These are phyloP conservation scores for Ceratobasidium sp. DNA, from an alignment of 1,284 basidiomycete genomes.

Conservation along the genomic window DNA sequence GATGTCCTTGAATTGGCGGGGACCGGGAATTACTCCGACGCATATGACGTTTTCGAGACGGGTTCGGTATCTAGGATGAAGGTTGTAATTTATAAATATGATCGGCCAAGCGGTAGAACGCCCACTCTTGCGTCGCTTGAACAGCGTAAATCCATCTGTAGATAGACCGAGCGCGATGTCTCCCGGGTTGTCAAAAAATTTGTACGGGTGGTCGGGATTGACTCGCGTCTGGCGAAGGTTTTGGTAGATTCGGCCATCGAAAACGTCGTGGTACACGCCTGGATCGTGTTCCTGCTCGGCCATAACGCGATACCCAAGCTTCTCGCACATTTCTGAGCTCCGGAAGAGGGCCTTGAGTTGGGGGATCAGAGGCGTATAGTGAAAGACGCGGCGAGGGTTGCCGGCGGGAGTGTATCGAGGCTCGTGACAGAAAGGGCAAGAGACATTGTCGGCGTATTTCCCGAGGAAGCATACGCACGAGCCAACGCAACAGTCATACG, in stretches of 20 bases:
- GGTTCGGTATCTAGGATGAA: no score
- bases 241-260: constrained; percentile 55
- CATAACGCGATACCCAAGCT: constrained; percentile 51
- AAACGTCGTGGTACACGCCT: constrained; percentile 54
- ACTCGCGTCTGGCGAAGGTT: constrained; percentile 50
- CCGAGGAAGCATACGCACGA: constrained; percentile 47
- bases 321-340: constrained; percentile 46
- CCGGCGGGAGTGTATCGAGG: constrained; percentile 3
- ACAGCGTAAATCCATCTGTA: no score
- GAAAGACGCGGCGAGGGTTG: background rate
- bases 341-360: constrained; percentile 36
- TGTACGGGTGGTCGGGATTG: constrained; percentile 40
- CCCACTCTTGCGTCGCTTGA: no score
- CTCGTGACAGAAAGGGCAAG: constrained; percentile 35
- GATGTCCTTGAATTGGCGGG: background rate
- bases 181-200: constrained; percentile 53
- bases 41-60: no score
- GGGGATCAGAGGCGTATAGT: constrained; percentile 48
- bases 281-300: constrained; percentile 15
- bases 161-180: no score
- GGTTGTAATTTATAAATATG: no score
- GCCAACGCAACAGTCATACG: constrained; percentile 48
- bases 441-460: constrained; percentile 4
- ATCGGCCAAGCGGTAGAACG: no score
- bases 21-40: background rate